Evolutionary conservation across 1,139 yeast species (phyloP).

Genomic region (Pneumocystis oryctolagi): DNA sequence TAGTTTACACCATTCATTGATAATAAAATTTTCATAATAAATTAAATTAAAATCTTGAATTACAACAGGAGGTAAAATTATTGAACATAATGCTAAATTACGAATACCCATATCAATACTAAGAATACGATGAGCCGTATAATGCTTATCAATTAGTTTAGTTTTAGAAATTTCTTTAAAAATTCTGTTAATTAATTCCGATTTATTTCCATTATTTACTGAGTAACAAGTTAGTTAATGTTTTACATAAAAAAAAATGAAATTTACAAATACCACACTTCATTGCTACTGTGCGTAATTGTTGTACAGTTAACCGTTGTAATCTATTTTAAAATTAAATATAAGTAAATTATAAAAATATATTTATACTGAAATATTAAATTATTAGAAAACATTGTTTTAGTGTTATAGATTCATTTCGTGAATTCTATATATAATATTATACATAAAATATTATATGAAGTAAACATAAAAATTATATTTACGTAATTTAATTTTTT

Average conservation of each 20-base stretch:
- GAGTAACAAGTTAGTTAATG: neutral
- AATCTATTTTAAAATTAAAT: neutral
- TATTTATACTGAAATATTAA: neutral
- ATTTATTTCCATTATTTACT: neutral
- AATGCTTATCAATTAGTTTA: neutral
- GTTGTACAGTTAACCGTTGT: neutral
- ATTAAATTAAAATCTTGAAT: neutral
- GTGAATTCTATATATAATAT: neutral
- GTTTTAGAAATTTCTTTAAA: neutral
- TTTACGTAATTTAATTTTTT: too few relatives aligned
- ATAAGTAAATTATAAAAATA: neutral
- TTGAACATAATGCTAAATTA: constrained; percentile 1
- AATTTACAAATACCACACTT: neutral
- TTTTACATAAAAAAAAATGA: neutral
- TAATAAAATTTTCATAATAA: neutral
- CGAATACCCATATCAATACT: constrained; percentile 1
- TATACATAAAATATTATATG: neutral
- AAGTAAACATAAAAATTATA: too few relatives aligned
- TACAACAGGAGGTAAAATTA: neutral
- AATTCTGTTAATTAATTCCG: neutral
- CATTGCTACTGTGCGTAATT: neutral
- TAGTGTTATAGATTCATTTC: neutral
- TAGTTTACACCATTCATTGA: neutral
- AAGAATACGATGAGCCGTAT: neutral
- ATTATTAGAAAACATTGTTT: neutral